phyloP scores from a whole-genome alignment of 352 stramenopile species.

The Pythium dissotocum region DNA sequence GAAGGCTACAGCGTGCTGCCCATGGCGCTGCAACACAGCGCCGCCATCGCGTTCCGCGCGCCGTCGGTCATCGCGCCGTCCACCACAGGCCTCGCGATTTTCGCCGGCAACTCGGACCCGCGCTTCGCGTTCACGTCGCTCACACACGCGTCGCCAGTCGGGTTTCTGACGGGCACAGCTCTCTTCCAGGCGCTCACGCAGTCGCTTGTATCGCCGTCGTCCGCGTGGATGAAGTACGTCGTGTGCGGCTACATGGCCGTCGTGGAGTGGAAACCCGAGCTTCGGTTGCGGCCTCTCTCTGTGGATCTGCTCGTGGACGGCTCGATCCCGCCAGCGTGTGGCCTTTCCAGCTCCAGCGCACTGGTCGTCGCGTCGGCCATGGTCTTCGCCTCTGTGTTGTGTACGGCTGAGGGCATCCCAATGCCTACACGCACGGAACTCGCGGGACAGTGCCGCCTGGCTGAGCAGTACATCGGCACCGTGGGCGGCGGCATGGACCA shows the following conservation, averaged over 20 bases:
- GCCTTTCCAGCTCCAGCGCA: conserved; percentile 80
- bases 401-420: background rate
- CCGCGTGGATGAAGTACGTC: conserved; percentile 35
- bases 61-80: background rate
- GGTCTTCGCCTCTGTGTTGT: conserved; percentile 29
- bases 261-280: conserved; percentile 22
- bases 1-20: conserved; percentile 83
- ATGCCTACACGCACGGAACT: conserved; percentile 40
- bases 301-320: conserved; percentile 55
- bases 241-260: conserved; percentile 46
- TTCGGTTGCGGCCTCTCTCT: conserved; percentile 10
- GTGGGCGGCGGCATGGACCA: conserved; percentile 89
- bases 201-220: conserved; percentile 11
- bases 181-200: conserved; percentile 19
- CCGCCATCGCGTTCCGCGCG: conserved; percentile 49
- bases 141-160: background rate
- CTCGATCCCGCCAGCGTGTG: conserved; percentile 61
- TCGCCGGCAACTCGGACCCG: conserved; percentile 17
- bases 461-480: conserved; percentile 70
- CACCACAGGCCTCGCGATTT: background rate
- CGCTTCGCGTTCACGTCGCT: conserved; percentile 4
- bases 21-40: conserved; percentile 71
- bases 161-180: conserved; percentile 1
- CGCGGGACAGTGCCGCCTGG: conserved; percentile 50
- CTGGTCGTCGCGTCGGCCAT: conserved; percentile 73